Percentiles rank a stretch among this genome's conserved stretches.
Conservation (phyloP, 2,329 filamentous ascomycete genomes). For the Ophiostoma ulmi region DNA sequence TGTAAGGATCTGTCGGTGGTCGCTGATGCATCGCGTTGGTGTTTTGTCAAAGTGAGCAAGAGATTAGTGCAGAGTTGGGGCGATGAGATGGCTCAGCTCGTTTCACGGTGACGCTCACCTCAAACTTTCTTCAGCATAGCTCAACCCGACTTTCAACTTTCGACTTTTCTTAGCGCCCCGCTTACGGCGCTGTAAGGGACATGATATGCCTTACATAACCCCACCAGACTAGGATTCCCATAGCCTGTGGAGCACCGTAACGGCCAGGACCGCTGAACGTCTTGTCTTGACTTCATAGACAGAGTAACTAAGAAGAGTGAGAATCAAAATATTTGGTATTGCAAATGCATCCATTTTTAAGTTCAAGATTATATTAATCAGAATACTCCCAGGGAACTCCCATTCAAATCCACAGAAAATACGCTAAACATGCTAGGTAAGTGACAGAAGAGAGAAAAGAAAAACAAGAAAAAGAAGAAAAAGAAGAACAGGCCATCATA, state of each 20-base stretch:
- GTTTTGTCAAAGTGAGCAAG: not conserved
- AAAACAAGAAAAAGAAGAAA: not conserved
- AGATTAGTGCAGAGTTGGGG: not conserved
- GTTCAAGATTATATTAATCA: not conserved
- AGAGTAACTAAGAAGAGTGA: not conserved
- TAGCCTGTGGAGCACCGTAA: slow-evolving; percentile 7
- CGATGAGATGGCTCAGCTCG: not conserved
- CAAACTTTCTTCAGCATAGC: not conserved
- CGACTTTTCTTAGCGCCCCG: slow-evolving; percentile 11
- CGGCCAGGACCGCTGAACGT: not conserved
- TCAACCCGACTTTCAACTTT: not conserved
- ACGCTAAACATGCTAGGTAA: not conserved
- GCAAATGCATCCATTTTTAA: too few relatives aligned
- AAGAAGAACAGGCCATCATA: not conserved
- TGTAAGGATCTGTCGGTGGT: slow-evolving; percentile 22
- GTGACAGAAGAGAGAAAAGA: not conserved
- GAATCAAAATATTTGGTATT: too few relatives aligned
- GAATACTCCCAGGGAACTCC: not conserved
- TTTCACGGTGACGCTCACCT: not conserved
- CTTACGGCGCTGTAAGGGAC: slow-evolving; percentile 5
- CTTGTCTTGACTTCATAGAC: not conserved
- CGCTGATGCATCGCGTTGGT: slow-evolving; percentile 27
- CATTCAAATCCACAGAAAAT: not conserved
- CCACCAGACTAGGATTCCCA: not conserved
- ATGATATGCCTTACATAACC: slow-evolving; percentile 2